Percentiles rank a stretch among this genome's conserved stretches.
Evolutionary conservation across 345 rosid species (phyloP).

Genomic region (Corchorus olitorius): DNA sequence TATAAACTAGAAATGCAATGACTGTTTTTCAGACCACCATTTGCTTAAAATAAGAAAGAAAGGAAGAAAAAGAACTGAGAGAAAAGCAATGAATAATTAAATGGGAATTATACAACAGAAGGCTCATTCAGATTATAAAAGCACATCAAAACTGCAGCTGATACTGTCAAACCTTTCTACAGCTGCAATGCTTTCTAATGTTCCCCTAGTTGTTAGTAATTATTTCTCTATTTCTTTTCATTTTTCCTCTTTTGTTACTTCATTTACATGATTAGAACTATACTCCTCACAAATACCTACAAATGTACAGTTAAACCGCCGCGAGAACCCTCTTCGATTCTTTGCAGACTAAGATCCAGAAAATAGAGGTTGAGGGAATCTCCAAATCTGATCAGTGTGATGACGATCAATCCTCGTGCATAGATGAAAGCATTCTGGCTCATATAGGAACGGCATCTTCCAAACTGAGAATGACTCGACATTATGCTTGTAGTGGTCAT

Average conservation of each 20-base stretch:
- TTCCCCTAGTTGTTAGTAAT: constrained; percentile 18
- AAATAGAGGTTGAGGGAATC: neutral
- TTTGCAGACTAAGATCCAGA: constrained; percentile 14
- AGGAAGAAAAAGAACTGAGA: too few relatives aligned
- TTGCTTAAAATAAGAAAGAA: too few relatives aligned
- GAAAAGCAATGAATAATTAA: neutral
- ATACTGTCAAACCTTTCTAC: constrained; percentile 15
- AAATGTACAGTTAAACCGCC: constrained; percentile 47
- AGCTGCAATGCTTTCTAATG: constrained; percentile 26
- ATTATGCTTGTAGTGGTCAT: constrained; percentile 9
- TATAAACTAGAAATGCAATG: too few relatives aligned
- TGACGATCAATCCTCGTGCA: neutral
- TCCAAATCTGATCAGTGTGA: neutral
- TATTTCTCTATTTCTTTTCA: constrained; percentile 25
- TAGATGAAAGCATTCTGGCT: neutral
- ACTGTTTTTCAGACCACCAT: too few relatives aligned
- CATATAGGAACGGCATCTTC: constrained; percentile 8
- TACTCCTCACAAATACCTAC: constrained; percentile 58
- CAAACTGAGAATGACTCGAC: constrained; percentile 10
- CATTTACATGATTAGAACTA: constrained; percentile 40
- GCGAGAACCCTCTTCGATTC: constrained; percentile 24
- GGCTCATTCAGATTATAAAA: constrained; percentile 6
- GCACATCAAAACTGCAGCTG: constrained; percentile 47
- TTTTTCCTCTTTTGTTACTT: neutral
- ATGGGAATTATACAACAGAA: too few relatives aligned